A percentile compares a stretch with the other conserved stretches of the same genome.
Conservation (phyloP, 805 yeast species). For the Nakazawaea peltata region DNA sequence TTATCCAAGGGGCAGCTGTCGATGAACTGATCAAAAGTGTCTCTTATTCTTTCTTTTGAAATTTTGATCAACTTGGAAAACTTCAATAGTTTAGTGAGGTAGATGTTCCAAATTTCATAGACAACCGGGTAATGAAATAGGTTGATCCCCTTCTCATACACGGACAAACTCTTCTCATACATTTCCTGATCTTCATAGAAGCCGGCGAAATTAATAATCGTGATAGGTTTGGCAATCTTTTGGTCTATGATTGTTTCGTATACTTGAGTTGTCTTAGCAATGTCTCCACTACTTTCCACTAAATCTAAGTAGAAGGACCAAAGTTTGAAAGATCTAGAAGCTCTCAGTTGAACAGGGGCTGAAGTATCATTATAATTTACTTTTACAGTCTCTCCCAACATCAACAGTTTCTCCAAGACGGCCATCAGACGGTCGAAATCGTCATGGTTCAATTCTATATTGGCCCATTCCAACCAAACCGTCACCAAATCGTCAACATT, state of each 20-base stretch:
- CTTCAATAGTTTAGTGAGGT: constrained; percentile 43
- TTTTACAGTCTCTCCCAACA: constrained; percentile 11
- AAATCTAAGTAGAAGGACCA: constrained; percentile 75
- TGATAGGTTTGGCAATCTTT: constrained; percentile 62
- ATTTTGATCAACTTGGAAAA: constrained; percentile 22
- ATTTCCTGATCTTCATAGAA: constrained; percentile 42
- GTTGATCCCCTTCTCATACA: constrained; percentile 63
- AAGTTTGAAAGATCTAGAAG: constrained; percentile 52
- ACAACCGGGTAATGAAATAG: constrained; percentile 53
- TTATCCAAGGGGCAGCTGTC: constrained; percentile 33
- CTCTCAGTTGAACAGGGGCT: constrained; percentile 45
- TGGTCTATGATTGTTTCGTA: constrained; percentile 49
- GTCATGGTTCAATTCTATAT: constrained; percentile 45
- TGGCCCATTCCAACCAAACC: constrained; percentile 72
- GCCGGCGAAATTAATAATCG: constrained; percentile 57
- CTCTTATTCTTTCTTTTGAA: constrained; percentile 52
- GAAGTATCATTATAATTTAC: constrained; percentile 29
- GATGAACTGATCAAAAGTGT: constrained; percentile 64
- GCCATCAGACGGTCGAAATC: constrained; percentile 35
- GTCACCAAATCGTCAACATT: constrained; percentile 56
- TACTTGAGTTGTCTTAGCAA: constrained; percentile 27
- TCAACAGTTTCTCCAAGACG: constrained; percentile 33
- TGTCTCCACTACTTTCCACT: constrained; percentile 46
- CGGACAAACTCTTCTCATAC: constrained; percentile 42
- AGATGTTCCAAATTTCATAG: constrained; percentile 66